A percentile compares a stretch with the other conserved stretches of the same genome.
These are phyloP conservation scores for Prunus padus DNA, from an alignment of 306 rosid species.

Conservation along the genomic window DNA sequence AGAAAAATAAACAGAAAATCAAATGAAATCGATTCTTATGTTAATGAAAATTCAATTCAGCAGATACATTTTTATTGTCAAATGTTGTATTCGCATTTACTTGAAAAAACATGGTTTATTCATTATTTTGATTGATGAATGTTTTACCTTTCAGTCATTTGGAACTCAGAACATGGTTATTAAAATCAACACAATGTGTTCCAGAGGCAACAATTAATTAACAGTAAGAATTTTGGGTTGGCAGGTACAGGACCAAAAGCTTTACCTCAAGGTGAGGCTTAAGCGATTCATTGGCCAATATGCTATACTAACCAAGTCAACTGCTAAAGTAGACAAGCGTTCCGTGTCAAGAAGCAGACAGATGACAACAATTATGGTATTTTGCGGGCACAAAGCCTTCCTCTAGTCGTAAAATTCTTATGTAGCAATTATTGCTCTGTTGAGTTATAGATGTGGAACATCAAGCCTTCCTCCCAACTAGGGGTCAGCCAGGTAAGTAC, in stretches of 20 bases:
- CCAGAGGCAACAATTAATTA: neutral
- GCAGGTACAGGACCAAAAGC: neutral
- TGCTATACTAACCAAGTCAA: neutral
- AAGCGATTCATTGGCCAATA: neutral
- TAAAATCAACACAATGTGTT: neutral
- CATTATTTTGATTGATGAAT: neutral
- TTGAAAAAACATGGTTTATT: neutral
- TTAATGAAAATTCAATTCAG: neutral
- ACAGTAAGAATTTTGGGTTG: neutral
- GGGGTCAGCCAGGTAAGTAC: neutral
- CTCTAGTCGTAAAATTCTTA: neutral
- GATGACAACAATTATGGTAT: neutral
- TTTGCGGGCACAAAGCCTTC: neutral
- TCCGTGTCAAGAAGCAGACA: slow-evolving; percentile 1
- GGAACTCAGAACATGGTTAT: neutral
- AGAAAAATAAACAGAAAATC: neutral
- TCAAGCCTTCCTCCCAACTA: neutral
- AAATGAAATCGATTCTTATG: neutral
- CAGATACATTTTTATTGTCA: neutral
- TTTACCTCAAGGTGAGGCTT: neutral
- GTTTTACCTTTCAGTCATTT: neutral
- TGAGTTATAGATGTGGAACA: neutral
- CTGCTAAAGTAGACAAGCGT: neutral
- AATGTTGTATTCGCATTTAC: neutral
- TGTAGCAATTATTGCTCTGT: neutral